Conservation (phyloP, 176 grass and related monocot genomes). For the Pharus latifolius region DNA sequence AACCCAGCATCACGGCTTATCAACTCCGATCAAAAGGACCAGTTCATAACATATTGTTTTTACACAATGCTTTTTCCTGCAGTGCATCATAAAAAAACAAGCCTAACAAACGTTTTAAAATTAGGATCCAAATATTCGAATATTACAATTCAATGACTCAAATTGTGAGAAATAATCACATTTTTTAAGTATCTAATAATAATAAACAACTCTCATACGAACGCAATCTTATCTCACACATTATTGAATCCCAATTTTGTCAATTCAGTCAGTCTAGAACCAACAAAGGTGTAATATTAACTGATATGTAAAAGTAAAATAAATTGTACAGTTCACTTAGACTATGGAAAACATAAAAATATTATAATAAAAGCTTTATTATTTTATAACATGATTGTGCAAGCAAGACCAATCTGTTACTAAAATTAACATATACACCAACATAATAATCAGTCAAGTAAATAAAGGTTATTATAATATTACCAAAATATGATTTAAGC, state of each 20-base stretch:
- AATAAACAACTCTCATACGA: too few relatives aligned
- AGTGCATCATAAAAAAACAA: too few relatives aligned
- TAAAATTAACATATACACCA: background rate
- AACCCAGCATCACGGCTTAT: too few relatives aligned
- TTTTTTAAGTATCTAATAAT: too few relatives aligned
- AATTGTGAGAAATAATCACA: background rate
- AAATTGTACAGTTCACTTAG: background rate
- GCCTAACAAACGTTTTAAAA: background rate
- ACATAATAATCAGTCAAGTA: background rate
- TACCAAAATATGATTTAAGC: background rate
- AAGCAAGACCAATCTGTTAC: background rate
- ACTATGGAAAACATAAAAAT: background rate
- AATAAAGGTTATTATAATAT: background rate
- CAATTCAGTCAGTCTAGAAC: too few relatives aligned
- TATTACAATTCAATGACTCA: background rate
- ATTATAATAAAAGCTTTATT: background rate
- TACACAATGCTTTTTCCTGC: background rate
- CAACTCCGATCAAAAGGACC: too few relatives aligned
- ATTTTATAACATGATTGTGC: background rate
- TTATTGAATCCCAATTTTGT: too few relatives aligned
- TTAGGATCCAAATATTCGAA: background rate
- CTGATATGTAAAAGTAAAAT: too few relatives aligned
- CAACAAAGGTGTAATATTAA: too few relatives aligned
- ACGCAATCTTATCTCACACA: too few relatives aligned
- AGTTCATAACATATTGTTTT: too few relatives aligned